A percentile compares a stretch with the other conserved stretches of the same genome.
Conservation (phyloP, 257 asterid species). For the Solanum acaule region DNA sequence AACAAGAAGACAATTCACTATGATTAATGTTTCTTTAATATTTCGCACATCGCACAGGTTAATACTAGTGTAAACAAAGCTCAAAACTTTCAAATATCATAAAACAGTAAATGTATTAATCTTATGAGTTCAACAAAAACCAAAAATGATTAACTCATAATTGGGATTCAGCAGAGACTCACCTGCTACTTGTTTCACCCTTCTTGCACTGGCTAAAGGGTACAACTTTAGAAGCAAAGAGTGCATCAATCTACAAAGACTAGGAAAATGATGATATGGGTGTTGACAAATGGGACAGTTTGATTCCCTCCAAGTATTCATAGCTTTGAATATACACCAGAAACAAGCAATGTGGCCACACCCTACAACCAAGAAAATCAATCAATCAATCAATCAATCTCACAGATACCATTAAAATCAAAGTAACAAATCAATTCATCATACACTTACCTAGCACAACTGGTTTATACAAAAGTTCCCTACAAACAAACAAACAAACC, state of each 20-base stretch:
- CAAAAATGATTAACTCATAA: neutral
- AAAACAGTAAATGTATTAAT: neutral
- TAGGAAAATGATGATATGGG: slow-evolving; percentile 46
- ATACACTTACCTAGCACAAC: slow-evolving; percentile 45
- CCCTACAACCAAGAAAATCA: slow-evolving; percentile 19
- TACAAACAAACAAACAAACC: slow-evolving; percentile 20
- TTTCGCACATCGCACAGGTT: neutral
- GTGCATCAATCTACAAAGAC: slow-evolving; percentile 43
- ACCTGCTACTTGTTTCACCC: slow-evolving; percentile 56
- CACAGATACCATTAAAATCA: neutral
- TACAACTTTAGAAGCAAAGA: slow-evolving; percentile 40
- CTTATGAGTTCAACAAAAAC: neutral
- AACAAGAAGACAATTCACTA: neutral
- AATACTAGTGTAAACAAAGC: neutral
- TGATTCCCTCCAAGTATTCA: slow-evolving; percentile 28
- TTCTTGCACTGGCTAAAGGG: slow-evolving; percentile 37
- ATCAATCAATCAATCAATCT: neutral
- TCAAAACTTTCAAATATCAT: neutral
- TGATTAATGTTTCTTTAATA: neutral
- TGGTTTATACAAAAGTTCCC: slow-evolving; percentile 66
- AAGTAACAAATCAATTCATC: neutral
- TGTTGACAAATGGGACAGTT: slow-evolving; percentile 56
- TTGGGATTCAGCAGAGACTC: neutral
- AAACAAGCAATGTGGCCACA: slow-evolving; percentile 74
- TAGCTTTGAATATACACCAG: slow-evolving; percentile 51